phyloP scores from a whole-genome alignment of 1,284 basidiomycete genomes.

The Puccinia triticina region DNA sequence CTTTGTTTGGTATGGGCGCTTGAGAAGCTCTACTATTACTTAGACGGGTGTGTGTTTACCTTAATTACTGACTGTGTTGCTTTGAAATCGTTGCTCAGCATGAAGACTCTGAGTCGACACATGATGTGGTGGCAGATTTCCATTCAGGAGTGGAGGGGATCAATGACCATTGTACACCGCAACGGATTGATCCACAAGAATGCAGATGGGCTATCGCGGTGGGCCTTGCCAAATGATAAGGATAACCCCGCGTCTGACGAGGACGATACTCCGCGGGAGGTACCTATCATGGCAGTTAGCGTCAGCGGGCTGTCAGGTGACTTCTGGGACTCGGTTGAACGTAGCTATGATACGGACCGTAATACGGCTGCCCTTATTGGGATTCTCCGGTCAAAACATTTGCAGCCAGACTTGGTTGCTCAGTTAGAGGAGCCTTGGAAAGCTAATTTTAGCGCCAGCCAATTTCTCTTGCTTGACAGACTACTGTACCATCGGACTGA shows the following conservation, averaged over 20 bases:
- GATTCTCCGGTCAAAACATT: not conserved
- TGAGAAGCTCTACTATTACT: not conserved
- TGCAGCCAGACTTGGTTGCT: not conserved
- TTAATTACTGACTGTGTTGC: constrained; percentile 17
- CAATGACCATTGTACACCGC: constrained; percentile 7
- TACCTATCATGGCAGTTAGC: not conserved
- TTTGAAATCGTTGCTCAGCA: not conserved
- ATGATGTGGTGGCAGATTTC: too few relatives aligned
- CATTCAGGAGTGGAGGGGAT: too few relatives aligned
- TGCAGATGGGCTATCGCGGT: too few relatives aligned
- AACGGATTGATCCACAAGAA: not conserved
- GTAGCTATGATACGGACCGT: too few relatives aligned
- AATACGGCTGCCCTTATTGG: not conserved
- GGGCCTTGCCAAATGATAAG: constrained; percentile 7
- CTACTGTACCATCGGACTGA: not conserved
- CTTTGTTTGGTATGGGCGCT: constrained; percentile 6
- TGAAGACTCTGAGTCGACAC: constrained; percentile 2
- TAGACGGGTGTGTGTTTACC: not conserved
- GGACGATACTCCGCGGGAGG: not conserved
- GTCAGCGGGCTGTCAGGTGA: not conserved
- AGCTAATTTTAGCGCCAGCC: too few relatives aligned
- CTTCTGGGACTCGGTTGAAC: not conserved
- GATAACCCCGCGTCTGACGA: too few relatives aligned
- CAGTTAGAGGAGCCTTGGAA: too few relatives aligned
- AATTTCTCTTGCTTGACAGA: not conserved